Evolutionary conservation across 805 yeast genomes (phyloP).

Genomic region (Pichia exigua): DNA sequence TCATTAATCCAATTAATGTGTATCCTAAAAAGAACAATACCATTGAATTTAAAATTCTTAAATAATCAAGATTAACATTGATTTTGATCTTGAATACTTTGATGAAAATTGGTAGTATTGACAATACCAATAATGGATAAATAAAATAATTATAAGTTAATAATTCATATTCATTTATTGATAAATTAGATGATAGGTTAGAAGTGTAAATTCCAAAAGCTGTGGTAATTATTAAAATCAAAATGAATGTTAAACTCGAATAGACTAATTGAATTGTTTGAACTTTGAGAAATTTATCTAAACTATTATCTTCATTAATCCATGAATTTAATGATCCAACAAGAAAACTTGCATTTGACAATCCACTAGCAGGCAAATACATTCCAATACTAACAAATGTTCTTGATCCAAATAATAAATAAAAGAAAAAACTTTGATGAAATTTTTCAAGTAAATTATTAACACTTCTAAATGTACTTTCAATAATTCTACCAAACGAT

Average conservation of each 20-base stretch:
- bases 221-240: constrained; percentile 17
- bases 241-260: constrained; percentile 27
- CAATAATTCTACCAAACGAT: constrained; percentile 84
- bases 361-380: constrained; percentile 78
- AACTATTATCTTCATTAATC: constrained; percentile 34
- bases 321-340: constrained; percentile 56
- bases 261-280: constrained; percentile 18
- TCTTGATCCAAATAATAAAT: constrained; percentile 69
- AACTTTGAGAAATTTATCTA: constrained; percentile 14
- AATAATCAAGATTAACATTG: constrained; percentile 16
- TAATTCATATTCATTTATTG: not conserved
- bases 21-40: constrained; percentile 55
- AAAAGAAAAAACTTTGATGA: constrained; percentile 95
- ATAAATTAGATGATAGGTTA: not conserved
- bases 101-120: constrained; percentile 5
- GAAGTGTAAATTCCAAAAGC: constrained; percentile 20
- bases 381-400: constrained; percentile 89
- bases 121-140: constrained; percentile 13
- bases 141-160: constrained; percentile 9
- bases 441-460: constrained; percentile 91
- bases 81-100: not conserved
- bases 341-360: constrained; percentile 61
- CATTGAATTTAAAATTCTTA: constrained; percentile 20
- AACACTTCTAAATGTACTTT: constrained; percentile 78
- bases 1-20: constrained; percentile 62